These are phyloP conservation scores for Cladosporium sp. DNA, from an alignment of 2,329 filamentous ascomycete species.

Conservation along the genomic window DNA sequence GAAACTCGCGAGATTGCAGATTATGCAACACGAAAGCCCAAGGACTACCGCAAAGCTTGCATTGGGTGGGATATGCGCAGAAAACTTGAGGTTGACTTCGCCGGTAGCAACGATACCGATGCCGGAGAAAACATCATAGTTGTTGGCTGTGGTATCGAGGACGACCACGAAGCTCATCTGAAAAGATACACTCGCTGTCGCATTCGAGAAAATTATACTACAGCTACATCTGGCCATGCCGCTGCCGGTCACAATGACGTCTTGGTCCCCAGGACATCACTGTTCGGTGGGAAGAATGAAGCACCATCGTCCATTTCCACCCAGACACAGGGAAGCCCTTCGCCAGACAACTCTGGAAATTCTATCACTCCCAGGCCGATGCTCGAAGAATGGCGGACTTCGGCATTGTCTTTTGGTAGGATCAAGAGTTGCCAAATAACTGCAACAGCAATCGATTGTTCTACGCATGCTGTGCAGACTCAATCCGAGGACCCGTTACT, in stretches of 20 bases:
- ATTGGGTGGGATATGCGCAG: slow-evolving; percentile 90
- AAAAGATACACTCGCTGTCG: slow-evolving; percentile 57
- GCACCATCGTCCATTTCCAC: slow-evolving; percentile 32
- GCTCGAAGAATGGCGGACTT: slow-evolving; percentile 63
- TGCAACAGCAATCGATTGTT: slow-evolving; percentile 68
- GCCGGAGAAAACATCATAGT: slow-evolving; percentile 75
- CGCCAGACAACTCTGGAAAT: slow-evolving; percentile 24
- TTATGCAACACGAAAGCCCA: slow-evolving; percentile 68
- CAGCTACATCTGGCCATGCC: not conserved
- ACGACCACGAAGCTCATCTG: slow-evolving; percentile 50
- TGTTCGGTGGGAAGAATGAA: slow-evolving; percentile 47
- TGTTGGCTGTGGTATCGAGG: slow-evolving; percentile 66
- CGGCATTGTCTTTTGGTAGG: slow-evolving; percentile 59
- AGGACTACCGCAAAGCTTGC: slow-evolving; percentile 73
- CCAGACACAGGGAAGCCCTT: slow-evolving; percentile 22
- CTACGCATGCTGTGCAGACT: slow-evolving; percentile 66
- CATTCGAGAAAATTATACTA: slow-evolving; percentile 25
- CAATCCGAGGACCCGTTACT: slow-evolving; percentile 74
- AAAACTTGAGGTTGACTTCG: slow-evolving; percentile 82
- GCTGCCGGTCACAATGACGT: slow-evolving; percentile 21
- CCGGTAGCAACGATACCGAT: slow-evolving; percentile 69
- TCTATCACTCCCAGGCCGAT: slow-evolving; percentile 26
- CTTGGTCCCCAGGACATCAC: slow-evolving; percentile 21
- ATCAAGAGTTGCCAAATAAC: slow-evolving; percentile 61
- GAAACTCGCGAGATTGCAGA: slow-evolving; percentile 80